Conservation (phyloP, 2,329 filamentous ascomycete genomes). For the Claviceps humidiphila region DNA sequence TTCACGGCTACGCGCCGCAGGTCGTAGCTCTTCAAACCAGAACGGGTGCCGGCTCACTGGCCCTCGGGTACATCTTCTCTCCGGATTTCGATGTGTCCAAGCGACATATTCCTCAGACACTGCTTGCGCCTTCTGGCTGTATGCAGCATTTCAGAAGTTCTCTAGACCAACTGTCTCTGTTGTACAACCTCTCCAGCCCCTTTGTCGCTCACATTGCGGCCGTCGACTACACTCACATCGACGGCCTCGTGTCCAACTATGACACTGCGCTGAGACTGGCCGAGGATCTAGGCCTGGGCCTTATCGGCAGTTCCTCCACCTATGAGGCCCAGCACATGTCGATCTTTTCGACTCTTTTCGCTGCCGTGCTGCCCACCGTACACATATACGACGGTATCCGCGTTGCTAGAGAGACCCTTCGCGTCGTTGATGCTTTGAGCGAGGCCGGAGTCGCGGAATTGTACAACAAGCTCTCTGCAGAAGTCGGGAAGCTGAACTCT, state of each 20-base stretch:
- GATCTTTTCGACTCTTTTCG: conserved; percentile 70
- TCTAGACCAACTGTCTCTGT: conserved; percentile 79
- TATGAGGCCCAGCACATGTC: conserved; percentile 95
- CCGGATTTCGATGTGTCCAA: conserved; percentile 89
- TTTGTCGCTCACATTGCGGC: conserved; percentile 89
- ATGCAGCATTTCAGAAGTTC: conserved; percentile 68
- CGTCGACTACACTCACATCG: conserved; percentile 60
- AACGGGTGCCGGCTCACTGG: conserved; percentile 77
- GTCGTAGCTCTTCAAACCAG: conserved; percentile 77
- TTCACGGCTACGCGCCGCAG: conserved; percentile 65
- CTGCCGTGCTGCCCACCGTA: conserved; percentile 65
- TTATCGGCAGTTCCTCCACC: conserved; percentile 73
- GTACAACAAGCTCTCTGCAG: conserved; percentile 53
- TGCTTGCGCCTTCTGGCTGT: conserved; percentile 75
- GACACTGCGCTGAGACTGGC: conserved; percentile 64
- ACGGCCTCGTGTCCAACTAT: conserved; percentile 79
- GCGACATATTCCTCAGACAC: conserved; percentile 79
- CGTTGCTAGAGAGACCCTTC: conserved; percentile 68
- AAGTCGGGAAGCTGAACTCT: conserved; percentile 48
- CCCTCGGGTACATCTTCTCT: conserved; percentile 94
- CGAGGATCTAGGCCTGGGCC: conserved; percentile 78
- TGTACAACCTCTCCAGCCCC: conserved; percentile 85
- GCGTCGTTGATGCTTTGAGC: conserved; percentile 70
- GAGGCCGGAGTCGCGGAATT: conserved; percentile 54
- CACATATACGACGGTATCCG: conserved; percentile 82